phyloP scores from a whole-genome alignment of 208 protist species.

The Wallacemonas sp. region DNA sequence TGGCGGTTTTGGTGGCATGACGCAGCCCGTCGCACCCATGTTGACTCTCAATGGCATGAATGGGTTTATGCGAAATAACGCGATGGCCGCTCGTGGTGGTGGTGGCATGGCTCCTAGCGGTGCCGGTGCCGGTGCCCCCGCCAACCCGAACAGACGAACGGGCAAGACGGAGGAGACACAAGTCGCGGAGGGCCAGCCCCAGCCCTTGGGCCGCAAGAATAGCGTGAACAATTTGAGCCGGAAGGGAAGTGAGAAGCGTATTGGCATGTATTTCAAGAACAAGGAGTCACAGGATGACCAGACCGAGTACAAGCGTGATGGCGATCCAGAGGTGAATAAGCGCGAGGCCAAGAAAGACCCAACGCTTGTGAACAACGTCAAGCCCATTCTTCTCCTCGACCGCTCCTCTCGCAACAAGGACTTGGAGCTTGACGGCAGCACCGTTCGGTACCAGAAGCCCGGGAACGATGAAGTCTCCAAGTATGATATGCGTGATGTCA shows the following conservation, averaged over 20 bases:
- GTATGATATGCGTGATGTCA: conserved; percentile 70
- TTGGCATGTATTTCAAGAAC: conserved; percentile 87
- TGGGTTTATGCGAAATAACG: conserved; percentile 9
- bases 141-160: conserved; percentile 15
- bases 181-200: conserved; percentile 35
- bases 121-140: no score
- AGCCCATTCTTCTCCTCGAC: conserved; percentile 56
- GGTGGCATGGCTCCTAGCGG: conserved; percentile 5
- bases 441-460: conserved; percentile 44
- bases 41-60: conserved; percentile 26
- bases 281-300: conserved; percentile 42
- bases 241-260: conserved; percentile 63
- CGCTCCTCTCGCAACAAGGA: conserved; percentile 3
- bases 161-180: conserved; percentile 24
- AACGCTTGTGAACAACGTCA: conserved; percentile 48
- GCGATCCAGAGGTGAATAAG: conserved; percentile 41
- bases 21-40: conserved; percentile 2
- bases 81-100: conserved; percentile 13
- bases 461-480: conserved; percentile 58
- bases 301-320: conserved; percentile 70
- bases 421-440: conserved; percentile 57
- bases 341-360: conserved; percentile 41
- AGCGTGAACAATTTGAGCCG: conserved; percentile 32
- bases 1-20: not conserved
- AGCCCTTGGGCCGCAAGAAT: conserved; percentile 45